Percentiles rank a stretch among this genome's conserved stretches.
Conservation (phyloP, 2,329 filamentous ascomycete genomes). For the Gnomoniopsis sp. region DNA sequence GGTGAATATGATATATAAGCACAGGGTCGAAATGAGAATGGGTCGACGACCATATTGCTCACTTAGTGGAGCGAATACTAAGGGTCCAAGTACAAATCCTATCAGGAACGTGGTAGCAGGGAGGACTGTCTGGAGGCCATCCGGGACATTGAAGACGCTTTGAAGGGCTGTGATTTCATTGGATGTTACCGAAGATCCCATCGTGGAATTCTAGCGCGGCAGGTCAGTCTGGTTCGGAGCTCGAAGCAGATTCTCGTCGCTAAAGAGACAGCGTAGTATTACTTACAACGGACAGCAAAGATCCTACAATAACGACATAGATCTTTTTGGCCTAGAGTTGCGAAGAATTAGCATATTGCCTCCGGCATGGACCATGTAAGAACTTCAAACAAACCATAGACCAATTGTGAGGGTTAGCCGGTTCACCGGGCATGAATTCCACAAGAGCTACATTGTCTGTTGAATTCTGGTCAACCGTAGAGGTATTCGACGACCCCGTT, state of each 20-base stretch:
- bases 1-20: constrained; percentile 20
- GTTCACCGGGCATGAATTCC: constrained; percentile 10
- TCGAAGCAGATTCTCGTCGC: no score
- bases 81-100: constrained; percentile 25
- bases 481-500: not conserved
- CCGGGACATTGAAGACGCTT: constrained; percentile 18
- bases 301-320: constrained; percentile 21
- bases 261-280: no score
- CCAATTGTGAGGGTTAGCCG: constrained; percentile 16
- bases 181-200: constrained; percentile 23
- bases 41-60: constrained; percentile 23
- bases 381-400: not conserved
- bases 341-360: not conserved
- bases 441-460: constrained; percentile 3
- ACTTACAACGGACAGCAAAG: constrained; percentile 21
- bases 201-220: constrained; percentile 23
- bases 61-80: constrained; percentile 25
- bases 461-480: not conserved
- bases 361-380: not conserved
- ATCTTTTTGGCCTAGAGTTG: constrained; percentile 19
- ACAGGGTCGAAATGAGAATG: constrained; percentile 17
- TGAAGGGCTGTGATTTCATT: constrained; percentile 23
- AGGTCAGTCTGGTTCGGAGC: no score
- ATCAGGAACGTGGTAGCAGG: constrained; percentile 24
- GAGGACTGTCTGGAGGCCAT: constrained; percentile 22